Percentiles rank a stretch among this genome's conserved stretches.
These are phyloP conservation scores for Penicillium angulare DNA, from an alignment of 495 filamentous ascomycete species.

Conservation along the genomic window DNA sequence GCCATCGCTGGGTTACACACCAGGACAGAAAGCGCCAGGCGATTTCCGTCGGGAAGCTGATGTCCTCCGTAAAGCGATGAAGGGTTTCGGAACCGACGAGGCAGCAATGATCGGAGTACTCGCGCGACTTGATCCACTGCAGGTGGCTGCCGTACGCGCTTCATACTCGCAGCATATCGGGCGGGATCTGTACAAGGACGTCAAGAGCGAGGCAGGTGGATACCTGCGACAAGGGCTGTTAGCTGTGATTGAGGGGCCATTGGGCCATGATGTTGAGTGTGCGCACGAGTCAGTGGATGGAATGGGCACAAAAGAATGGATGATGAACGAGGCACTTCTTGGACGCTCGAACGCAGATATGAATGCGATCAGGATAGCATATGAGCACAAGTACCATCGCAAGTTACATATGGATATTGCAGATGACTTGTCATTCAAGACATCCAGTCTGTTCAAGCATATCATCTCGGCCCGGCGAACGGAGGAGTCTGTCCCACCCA, in stretches of 20 bases:
- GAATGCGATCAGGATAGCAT: constrained; percentile 72
- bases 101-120: constrained; percentile 65
- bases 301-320: constrained; percentile 77
- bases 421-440: constrained; percentile 80
- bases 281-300: constrained; percentile 69
- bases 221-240: constrained; percentile 70
- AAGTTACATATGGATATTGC: constrained; percentile 67
- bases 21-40: constrained; percentile 60
- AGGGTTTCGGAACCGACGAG: constrained; percentile 89
- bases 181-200: constrained; percentile 68
- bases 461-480: no score
- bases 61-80: constrained; percentile 76
- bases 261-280: constrained; percentile 65
- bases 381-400: constrained; percentile 60
- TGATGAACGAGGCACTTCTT: constrained; percentile 84
- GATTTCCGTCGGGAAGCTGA: constrained; percentile 66
- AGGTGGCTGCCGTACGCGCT: constrained; percentile 63
- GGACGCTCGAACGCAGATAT: constrained; percentile 82
- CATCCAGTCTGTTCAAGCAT: constrained; percentile 73
- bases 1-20: constrained; percentile 61
- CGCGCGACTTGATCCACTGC: constrained; percentile 64
- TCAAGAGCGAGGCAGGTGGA: constrained; percentile 71
- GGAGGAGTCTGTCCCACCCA: constrained; percentile 75
- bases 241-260: constrained; percentile 72
- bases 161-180: constrained; percentile 60